Percentiles rank a stretch among this genome's conserved stretches.
These are phyloP conservation scores for Colletotrichum horii DNA, from an alignment of 2,329 filamentous ascomycete genomes.

Conservation along the genomic window DNA sequence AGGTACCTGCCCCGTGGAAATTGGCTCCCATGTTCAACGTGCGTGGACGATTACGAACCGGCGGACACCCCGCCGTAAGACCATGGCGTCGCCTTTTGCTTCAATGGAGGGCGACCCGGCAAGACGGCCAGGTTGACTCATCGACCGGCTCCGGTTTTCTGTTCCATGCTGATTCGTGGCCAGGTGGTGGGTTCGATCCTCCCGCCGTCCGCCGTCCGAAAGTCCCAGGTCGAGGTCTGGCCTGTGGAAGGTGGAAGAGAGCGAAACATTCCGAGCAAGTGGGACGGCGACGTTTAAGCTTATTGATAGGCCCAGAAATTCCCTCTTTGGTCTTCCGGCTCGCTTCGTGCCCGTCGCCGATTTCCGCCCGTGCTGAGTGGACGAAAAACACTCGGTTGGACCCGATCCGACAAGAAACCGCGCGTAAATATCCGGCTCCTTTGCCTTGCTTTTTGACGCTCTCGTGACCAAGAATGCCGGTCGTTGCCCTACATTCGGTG, in stretches of 20 bases:
- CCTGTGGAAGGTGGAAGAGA: background rate
- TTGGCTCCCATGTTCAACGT: background rate
- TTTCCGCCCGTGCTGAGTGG: background rate
- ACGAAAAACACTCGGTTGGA: constrained; percentile 20
- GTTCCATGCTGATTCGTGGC: background rate
- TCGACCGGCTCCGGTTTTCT: background rate
- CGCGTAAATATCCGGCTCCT: background rate
- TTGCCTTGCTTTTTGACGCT: background rate
- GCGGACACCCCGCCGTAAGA: background rate
- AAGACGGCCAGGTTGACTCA: constrained; percentile 6
- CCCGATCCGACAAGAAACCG: background rate
- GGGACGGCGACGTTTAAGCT: constrained; percentile 16
- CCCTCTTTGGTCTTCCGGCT: background rate
- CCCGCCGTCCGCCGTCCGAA: background rate
- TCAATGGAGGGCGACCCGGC: background rate
- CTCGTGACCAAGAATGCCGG: background rate
- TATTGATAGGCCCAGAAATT: constrained; percentile 15
- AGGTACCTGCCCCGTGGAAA: background rate
- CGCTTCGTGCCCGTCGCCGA: background rate
- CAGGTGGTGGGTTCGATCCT: background rate
- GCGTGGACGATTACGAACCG: constrained; percentile 20
- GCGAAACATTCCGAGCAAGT: constrained; percentile 10
- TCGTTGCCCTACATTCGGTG: background rate
- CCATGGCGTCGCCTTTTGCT: background rate
- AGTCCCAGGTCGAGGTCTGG: background rate